Conservation (phyloP, 305 asterid species). For the Striga hermonthica region DNA sequence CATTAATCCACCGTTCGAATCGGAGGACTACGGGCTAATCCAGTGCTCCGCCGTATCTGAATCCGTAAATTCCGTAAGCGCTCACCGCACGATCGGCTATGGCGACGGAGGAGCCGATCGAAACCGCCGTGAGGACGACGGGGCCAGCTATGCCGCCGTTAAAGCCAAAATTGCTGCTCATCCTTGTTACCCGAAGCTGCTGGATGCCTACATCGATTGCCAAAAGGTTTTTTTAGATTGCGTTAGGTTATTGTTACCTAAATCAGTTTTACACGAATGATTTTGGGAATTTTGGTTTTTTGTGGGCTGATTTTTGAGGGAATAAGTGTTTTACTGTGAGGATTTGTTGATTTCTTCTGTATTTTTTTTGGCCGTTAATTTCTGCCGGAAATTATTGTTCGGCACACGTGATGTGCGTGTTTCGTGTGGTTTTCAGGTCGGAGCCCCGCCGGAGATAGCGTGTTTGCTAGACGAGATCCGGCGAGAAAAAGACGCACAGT, state of each 20-base stretch:
- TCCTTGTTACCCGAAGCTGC: constrained; percentile 74
- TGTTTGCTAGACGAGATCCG: constrained; percentile 64
- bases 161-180: constrained; percentile 81
- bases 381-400: not conserved
- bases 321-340: no score
- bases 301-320: no score
- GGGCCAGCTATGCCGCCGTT: constrained; percentile 37
- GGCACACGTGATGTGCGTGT: not conserved
- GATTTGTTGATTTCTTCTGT: no score
- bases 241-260: no score
- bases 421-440: constrained; percentile 49
- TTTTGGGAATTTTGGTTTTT: no score
- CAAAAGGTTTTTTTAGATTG: constrained; percentile 57
- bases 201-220: constrained; percentile 85
- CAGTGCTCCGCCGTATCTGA: constrained; percentile 35
- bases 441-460: constrained; percentile 84
- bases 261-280: no score
- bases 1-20: constrained; percentile 36
- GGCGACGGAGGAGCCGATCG: constrained; percentile 30
- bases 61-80: constrained; percentile 35
- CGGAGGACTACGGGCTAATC: constrained; percentile 39
- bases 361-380: no score
- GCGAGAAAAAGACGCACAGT: constrained; percentile 43
- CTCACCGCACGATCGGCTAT: constrained; percentile 7
- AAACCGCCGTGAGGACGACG: constrained; percentile 36